These are phyloP conservation scores for Eucalyptus guilfoylei DNA, from an alignment of 345 rosid species.

Conservation along the genomic window DNA sequence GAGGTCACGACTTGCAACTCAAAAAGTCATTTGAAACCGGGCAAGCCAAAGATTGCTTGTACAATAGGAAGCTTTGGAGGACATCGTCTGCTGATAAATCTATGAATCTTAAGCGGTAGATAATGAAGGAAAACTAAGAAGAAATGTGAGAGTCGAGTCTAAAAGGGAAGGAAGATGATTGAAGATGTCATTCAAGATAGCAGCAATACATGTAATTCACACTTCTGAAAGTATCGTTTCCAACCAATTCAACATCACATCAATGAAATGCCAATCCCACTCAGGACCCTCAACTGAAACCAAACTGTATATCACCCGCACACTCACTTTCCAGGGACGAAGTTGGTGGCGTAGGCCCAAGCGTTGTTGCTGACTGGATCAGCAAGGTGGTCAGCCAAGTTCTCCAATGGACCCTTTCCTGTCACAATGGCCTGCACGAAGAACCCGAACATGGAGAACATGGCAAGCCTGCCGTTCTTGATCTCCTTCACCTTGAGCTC, in stretches of 20 bases:
- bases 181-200: not conserved
- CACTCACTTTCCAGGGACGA: conserved; percentile 5
- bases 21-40: not conserved
- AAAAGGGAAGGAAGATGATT: not conserved
- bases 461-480: conserved; percentile 13
- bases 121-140: not conserved
- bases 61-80: not conserved
- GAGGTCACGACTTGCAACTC: not conserved
- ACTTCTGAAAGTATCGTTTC: not conserved
- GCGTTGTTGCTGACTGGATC: conserved; percentile 16
- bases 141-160: not conserved
- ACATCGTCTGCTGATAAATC: not conserved
- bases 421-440: conserved; percentile 4
- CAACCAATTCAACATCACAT: not conserved
- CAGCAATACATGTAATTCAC: not conserved
- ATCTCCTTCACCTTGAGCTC: conserved; percentile 18
- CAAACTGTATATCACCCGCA: not conserved
- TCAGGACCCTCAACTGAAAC: not conserved
- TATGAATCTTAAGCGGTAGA: not conserved
- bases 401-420: conserved; percentile 12
- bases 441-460: conserved; percentile 12
- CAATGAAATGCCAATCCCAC: not conserved
- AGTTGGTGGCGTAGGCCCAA: conserved; percentile 13
- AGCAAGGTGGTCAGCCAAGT: conserved; percentile 9
- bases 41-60: not conserved